These are phyloP conservation scores for Xylaria venustula DNA, from an alignment of 495 filamentous ascomycete species.

Conservation along the genomic window DNA sequence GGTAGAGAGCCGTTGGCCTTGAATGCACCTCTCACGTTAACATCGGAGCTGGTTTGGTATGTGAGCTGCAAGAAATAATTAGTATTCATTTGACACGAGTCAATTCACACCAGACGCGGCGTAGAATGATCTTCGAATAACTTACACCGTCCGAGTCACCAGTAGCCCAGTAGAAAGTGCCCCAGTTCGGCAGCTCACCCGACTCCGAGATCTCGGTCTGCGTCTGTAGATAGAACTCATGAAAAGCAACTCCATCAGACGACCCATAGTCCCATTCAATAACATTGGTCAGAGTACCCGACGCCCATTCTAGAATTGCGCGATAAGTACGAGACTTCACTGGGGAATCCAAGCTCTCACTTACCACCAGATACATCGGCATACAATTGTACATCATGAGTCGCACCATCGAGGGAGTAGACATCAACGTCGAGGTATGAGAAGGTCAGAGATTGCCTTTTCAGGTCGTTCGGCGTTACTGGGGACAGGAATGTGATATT, in stretches of 20 bases:
- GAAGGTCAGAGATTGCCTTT: slow-evolving; percentile 82
- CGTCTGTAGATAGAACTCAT: slow-evolving; percentile 56
- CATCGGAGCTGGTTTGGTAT: slow-evolving; percentile 69
- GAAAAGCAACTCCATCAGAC: slow-evolving; percentile 41
- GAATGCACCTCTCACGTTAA: slow-evolving; percentile 64
- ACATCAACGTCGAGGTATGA: slow-evolving; percentile 79
- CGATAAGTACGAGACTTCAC: slow-evolving; percentile 31
- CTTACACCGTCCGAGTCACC: slow-evolving; percentile 33
- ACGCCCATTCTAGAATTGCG: slow-evolving; percentile 40
- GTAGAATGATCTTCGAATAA: neutral
- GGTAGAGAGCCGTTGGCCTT: slow-evolving; percentile 58
- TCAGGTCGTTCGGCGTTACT: slow-evolving; percentile 80
- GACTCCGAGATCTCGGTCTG: slow-evolving; percentile 70
- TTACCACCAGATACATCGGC: slow-evolving; percentile 82
- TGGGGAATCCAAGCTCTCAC: slow-evolving; percentile 53
- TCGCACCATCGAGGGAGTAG: slow-evolving; percentile 47
- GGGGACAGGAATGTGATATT: slow-evolving; percentile 83
- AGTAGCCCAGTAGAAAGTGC: slow-evolving; percentile 72
- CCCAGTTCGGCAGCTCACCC: slow-evolving; percentile 80
- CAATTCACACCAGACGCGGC: neutral
- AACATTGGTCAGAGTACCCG: slow-evolving; percentile 36
- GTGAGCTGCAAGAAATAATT: slow-evolving; percentile 34
- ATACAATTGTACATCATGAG: slow-evolving; percentile 73
- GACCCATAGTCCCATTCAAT: slow-evolving; percentile 40
- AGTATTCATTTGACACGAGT: slow-evolving; percentile 5